Conservation (phyloP, 495 filamentous ascomycete species). For the Collariella sp. region DNA sequence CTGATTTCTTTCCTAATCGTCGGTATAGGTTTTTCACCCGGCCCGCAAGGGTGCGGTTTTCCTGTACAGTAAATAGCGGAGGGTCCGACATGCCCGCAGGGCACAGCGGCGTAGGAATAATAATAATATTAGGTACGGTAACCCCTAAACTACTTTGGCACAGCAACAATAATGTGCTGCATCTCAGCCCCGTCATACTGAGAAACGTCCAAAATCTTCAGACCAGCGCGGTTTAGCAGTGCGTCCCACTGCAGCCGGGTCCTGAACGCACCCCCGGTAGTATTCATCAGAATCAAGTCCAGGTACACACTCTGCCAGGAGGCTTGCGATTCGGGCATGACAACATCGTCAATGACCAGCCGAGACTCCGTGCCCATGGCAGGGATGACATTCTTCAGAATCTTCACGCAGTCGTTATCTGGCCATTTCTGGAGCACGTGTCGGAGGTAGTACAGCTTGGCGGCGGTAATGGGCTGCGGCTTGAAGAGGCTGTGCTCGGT, state of each 20-base stretch:
- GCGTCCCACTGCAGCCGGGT: background rate
- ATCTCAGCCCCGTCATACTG: background rate
- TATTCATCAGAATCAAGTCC: background rate
- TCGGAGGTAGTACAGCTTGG: constrained; percentile 38
- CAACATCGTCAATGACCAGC: background rate
- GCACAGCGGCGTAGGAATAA: too few relatives aligned
- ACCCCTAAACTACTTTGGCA: too few relatives aligned
- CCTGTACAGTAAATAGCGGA: too few relatives aligned
- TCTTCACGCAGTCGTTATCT: constrained; percentile 29
- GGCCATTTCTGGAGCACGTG: constrained; percentile 41
- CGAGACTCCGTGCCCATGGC: background rate
- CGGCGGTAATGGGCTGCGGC: constrained; percentile 38
- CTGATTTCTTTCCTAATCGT: too few relatives aligned
- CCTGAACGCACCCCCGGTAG: too few relatives aligned
- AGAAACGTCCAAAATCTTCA: background rate
- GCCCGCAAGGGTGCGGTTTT: too few relatives aligned
- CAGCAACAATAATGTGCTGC: background rate
- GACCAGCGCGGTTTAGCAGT: background rate
- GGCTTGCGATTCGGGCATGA: background rate
- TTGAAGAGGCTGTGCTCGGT: constrained; percentile 36
- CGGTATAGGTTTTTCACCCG: too few relatives aligned
- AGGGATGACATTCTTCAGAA: constrained; percentile 20
- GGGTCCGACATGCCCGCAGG: too few relatives aligned
- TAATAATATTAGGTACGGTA: too few relatives aligned
- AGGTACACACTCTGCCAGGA: background rate